Conservation (phyloP, 2,329 filamentous ascomycete species). For the Rutstroemia sp. region DNA sequence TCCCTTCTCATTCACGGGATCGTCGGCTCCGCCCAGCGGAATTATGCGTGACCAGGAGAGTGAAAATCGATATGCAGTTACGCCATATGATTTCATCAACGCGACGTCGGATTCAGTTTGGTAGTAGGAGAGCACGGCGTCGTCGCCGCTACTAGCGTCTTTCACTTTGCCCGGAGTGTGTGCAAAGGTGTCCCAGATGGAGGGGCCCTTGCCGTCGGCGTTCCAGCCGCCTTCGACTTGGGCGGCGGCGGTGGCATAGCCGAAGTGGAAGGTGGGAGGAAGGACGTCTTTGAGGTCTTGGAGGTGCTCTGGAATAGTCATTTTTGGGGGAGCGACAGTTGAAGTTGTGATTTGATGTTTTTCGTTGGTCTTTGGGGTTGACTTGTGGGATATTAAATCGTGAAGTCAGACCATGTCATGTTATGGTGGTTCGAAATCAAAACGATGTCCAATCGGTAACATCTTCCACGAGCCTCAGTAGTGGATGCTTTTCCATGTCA, state of each 20-base stretch:
- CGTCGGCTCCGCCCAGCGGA: constrained; percentile 69
- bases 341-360: not conserved
- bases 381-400: not conserved
- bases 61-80: constrained; percentile 73
- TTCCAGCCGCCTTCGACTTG: constrained; percentile 73
- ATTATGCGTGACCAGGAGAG: constrained; percentile 79
- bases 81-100: constrained; percentile 64
- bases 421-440: too few species aligned
- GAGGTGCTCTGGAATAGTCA: constrained; percentile 2
- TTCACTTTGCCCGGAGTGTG: constrained; percentile 73
- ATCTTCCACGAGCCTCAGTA: too few species aligned
- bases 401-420: too few species aligned
- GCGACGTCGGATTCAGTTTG: constrained; percentile 66
- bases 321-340: not conserved
- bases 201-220: constrained; percentile 68
- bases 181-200: constrained; percentile 84
- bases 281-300: constrained; percentile 42
- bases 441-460: too few species aligned
- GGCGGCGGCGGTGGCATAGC: constrained; percentile 74
- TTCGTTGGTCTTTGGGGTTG: not conserved
- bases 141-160: constrained; percentile 62
- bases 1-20: constrained; percentile 71
- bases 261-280: constrained; percentile 64
- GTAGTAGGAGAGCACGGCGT: constrained; percentile 81
- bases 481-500: too few species aligned